phyloP scores from a whole-genome alignment of 768 basidiomycete genomes.

The Tricholomella constricta region DNA sequence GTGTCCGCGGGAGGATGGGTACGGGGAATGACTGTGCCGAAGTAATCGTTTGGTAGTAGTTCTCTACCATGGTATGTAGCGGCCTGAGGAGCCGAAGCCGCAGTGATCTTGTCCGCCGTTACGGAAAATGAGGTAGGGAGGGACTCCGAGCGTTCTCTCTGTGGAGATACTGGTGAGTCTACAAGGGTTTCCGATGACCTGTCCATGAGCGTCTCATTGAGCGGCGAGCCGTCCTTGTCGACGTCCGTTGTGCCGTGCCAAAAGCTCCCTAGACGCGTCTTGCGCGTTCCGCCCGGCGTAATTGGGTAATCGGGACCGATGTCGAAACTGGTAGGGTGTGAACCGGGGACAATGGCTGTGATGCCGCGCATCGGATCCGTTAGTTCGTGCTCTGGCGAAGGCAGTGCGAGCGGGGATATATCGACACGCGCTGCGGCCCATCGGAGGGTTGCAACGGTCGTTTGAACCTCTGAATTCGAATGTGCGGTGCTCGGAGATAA shows the following conservation, averaged over 20 bases:
- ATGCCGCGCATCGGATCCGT: slow-evolving; percentile 87
- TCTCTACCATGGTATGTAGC: not conserved
- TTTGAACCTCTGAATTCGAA: slow-evolving; percentile 54
- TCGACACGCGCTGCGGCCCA: slow-evolving; percentile 84
- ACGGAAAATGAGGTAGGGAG: not conserved
- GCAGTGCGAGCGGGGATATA: slow-evolving; percentile 84
- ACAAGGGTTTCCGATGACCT: not conserved
- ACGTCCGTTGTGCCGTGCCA: slow-evolving; percentile 80
- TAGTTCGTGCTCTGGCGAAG: slow-evolving; percentile 89
- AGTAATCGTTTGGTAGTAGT: slow-evolving; percentile 14
- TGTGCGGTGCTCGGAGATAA: slow-evolving; percentile 19
- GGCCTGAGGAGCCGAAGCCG: slow-evolving; percentile 8
- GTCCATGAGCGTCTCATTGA: slow-evolving; percentile 10
- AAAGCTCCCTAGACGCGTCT: slow-evolving; percentile 64
- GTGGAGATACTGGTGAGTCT: not conserved
- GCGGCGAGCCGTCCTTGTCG: slow-evolving; percentile 29
- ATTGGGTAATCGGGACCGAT: slow-evolving; percentile 31
- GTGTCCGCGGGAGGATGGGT: not conserved
- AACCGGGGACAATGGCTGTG: slow-evolving; percentile 65
- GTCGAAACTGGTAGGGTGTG: slow-evolving; percentile 40
- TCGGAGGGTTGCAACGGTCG: slow-evolving; percentile 80
- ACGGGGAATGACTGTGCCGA: slow-evolving; percentile 1
- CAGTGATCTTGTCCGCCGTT: not conserved
- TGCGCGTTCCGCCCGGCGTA: slow-evolving; percentile 53
- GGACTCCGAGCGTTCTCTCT: slow-evolving; percentile 2